phyloP scores from a whole-genome alignment of 345 rosid genomes.

The Gossypium sturtianum region DNA sequence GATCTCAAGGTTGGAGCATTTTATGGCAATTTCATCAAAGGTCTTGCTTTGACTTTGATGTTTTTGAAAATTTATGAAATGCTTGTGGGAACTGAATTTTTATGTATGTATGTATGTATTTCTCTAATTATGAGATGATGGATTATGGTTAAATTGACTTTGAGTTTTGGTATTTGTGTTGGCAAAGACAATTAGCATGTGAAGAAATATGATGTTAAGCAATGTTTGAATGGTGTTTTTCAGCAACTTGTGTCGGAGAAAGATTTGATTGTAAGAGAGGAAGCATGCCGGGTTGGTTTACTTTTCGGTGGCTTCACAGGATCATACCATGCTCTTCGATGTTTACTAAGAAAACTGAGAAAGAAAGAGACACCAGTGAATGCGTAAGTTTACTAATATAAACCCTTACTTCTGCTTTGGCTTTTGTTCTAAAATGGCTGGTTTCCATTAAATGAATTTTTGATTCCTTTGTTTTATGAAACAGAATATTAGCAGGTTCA shows the following conservation, averaged over 20 bases:
- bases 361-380: slow-evolving; percentile 80
- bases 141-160: neutral
- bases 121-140: too few species aligned
- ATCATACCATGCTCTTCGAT: slow-evolving; percentile 87
- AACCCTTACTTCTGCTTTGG: neutral
- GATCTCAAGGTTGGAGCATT: slow-evolving; percentile 72
- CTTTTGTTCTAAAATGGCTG: neutral
- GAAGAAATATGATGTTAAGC: neutral
- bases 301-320: slow-evolving; percentile 96
- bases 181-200: too few species aligned
- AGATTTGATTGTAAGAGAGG: slow-evolving; percentile 97
- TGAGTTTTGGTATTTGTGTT: neutral
- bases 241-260: slow-evolving; percentile 99
- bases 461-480: slow-evolving; percentile 3
- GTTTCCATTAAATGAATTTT: neutral
- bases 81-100: neutral
- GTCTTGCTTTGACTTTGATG: neutral
- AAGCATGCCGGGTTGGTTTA: slow-evolving; percentile 91
- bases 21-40: neutral
- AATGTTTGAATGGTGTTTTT: slow-evolving; percentile 12
- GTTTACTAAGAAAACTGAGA: slow-evolving; percentile 77
- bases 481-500: slow-evolving; percentile 99
- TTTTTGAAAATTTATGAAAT: neutral
- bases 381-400: slow-evolving; percentile 44
- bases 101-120: neutral